phyloP scores from a whole-genome alignment of 257 asterid genomes.

The Oldenlandia corymbosa region DNA sequence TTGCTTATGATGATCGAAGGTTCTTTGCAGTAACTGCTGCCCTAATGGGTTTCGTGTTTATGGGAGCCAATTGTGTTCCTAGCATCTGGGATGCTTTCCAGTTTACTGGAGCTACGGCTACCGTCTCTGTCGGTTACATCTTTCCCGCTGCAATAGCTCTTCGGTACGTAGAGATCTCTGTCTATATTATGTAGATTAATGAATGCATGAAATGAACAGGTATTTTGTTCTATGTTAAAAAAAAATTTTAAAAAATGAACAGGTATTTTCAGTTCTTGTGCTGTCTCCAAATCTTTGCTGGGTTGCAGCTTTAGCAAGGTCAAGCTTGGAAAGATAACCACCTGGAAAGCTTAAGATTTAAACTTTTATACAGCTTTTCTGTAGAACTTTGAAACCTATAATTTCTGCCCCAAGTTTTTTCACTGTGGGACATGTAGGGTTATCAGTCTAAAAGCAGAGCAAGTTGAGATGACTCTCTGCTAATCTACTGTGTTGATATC shows the following conservation, averaged over 20 bases:
- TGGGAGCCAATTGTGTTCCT: conserved; percentile 81
- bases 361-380: too few relatives aligned
- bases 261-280: too few relatives aligned
- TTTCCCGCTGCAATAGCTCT: conserved; percentile 81
- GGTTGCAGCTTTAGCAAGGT: neutral
- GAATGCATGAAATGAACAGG: neutral
- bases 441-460: too few relatives aligned
- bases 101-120: conserved; percentile 92
- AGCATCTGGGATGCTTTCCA: conserved; percentile 93
- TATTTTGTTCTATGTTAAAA: neutral
- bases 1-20: conserved; percentile 56
- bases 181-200: neutral
- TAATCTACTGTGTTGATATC: neutral
- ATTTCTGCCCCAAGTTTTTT: too few relatives aligned
- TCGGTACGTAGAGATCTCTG: conserved; percentile 38
- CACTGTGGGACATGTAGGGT: neutral
- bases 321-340: neutral
- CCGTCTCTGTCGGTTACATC: conserved; percentile 72
- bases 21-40: conserved; percentile 51
- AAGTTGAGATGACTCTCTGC: neutral
- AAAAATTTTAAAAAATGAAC: too few relatives aligned
- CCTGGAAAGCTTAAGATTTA: neutral
- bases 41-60: conserved; percentile 59
- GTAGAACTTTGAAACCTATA: too few relatives aligned
- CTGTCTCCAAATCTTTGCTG: neutral